Base-by-base conservation (phyloP, 805 yeast genomes). In the Saccharomycopsis capsularis region DNA sequence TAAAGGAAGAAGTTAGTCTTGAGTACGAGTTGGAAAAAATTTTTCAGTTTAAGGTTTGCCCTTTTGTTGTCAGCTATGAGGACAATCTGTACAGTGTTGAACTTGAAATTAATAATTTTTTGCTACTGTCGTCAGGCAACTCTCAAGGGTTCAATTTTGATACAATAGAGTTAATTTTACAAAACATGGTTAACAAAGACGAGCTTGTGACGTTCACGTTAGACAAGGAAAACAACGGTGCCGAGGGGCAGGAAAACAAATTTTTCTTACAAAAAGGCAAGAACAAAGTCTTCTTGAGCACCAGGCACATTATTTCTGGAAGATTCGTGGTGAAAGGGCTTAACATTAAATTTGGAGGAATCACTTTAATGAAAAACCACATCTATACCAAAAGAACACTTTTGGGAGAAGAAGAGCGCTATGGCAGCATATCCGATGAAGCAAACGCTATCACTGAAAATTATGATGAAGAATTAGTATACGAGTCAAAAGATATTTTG, bases 71-170 rank as follows among this genome's bases (percentile, higher is more conserved):
- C 3, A 66, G 68, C 21, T 61, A 56, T 13, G 56, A 57, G 3
- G 63, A 48, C 23, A 76, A 76, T 55, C 57, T 53, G 4, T 70
- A 76, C 46, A 64, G 54, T 35, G 51, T 79, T 2, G 64, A 61
- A 7, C 50, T 76, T 3, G 50, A 55, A 0, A 37, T 76, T 5
- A 49, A 51, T 2, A 71, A 71, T 47, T 53, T 57, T 0, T 16
- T 36, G 21, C 42, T 52, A 18, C 46, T 42, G 36, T 42, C 46
- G 21, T 30, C 30, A 16, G 45, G 40, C 7, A 37, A 34, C 15
- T 18, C 36, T 19, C 52, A 52, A 19, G 53, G 52, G 15, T 42
- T 50, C 29, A 21, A 42, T 13, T 48, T 60, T 38, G 54, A 51
- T 6, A 32, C 32, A 15, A 56, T 61, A 21, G 57, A 53, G 11